Percentiles rank a stretch among this genome's conserved stretches.
Conservation (phyloP, 106 monocot genomes). For the Xerophyta viscosa region DNA sequence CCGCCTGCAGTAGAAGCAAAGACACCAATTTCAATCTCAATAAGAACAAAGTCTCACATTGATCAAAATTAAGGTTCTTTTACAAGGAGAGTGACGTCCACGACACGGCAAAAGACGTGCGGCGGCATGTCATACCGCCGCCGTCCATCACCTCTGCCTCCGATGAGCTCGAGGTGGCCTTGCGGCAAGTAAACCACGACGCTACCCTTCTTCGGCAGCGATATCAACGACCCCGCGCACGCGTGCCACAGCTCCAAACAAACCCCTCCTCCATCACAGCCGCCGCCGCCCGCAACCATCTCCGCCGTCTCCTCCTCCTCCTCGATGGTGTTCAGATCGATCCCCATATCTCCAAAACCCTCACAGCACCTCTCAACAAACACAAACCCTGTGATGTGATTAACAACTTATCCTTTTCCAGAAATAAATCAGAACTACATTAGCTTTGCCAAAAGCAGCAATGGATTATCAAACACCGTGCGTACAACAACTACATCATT, state of each 20-base stretch:
- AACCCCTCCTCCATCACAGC: conserved; percentile 12
- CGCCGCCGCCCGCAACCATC: background rate
- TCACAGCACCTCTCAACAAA: too few relatives aligned
- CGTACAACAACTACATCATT: too few relatives aligned
- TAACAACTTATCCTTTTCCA: too few relatives aligned
- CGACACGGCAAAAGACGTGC: conserved; percentile 78
- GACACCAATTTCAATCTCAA: background rate
- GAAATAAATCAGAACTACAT: conserved; percentile 3
- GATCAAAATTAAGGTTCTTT: background rate
- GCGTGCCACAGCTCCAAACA: conserved; percentile 96
- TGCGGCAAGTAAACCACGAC: conserved; percentile 89
- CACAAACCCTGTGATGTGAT: too few relatives aligned
- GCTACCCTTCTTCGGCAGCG: conserved; percentile 73
- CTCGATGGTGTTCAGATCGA: conserved; percentile 84
- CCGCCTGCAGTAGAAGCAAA: conserved; percentile 42
- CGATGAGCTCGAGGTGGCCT: conserved; percentile 72
- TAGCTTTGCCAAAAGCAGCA: conserved; percentile 23
- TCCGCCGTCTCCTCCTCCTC: conserved; percentile 40
- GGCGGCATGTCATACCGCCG: conserved; percentile 36
- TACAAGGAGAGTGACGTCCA: conserved; percentile 78
- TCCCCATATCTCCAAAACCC: conserved; percentile 36
- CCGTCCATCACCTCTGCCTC: conserved; percentile 8
- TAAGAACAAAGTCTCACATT: background rate
- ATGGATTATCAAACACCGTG: too few relatives aligned
- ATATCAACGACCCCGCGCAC: conserved; percentile 72